phyloP scores from a whole-genome alignment of 2,329 filamentous ascomycete genomes.

The Ceratocystis variospora region DNA sequence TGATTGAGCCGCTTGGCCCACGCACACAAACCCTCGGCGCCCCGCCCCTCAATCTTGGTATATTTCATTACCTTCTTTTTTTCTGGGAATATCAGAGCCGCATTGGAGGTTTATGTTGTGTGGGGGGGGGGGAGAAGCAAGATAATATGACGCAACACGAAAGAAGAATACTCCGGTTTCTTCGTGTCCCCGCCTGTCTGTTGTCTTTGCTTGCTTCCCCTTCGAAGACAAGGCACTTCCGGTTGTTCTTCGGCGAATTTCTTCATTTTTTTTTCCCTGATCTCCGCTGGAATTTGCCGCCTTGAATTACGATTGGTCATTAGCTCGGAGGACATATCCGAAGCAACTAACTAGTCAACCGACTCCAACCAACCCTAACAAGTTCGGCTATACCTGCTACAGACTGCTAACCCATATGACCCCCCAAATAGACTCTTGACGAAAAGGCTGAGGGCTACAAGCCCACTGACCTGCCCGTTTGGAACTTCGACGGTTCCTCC shows the following conservation, averaged over 20 bases:
- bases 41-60: neutral
- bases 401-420: neutral
- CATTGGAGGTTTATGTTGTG: neutral
- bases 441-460: slow-evolving; percentile 33
- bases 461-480: slow-evolving; percentile 39
- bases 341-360: neutral
- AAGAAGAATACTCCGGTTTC: neutral
- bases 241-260: slow-evolving; percentile 5
- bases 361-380: slow-evolving; percentile 2
- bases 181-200: too few relatives aligned
- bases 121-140: neutral
- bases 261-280: neutral
- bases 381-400: neutral
- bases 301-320: slow-evolving; percentile 6
- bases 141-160: neutral
- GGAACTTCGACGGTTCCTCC: slow-evolving; percentile 62
- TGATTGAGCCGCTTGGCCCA: neutral
- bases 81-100: neutral
- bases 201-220: neutral
- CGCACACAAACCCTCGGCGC: too few relatives aligned
- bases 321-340: slow-evolving; percentile 9
- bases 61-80: neutral
- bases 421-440: slow-evolving; percentile 33
- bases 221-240: slow-evolving; percentile 8
- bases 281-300: neutral